Base-by-base conservation (phyloP, 495 filamentous ascomycete genomes). In the Daldinia concentrica region DNA sequence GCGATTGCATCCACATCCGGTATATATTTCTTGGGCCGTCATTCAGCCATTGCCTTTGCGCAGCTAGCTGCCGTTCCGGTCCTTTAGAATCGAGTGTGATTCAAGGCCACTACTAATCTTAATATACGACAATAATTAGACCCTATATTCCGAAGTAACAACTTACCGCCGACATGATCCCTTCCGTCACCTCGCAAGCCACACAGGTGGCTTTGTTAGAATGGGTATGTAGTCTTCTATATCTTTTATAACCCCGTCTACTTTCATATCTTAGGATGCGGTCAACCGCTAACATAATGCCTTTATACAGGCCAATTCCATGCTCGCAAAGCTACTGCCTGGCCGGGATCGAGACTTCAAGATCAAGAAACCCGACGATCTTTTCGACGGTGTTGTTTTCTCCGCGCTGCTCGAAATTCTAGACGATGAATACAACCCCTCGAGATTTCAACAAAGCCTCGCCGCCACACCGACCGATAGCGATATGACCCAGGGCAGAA, bases 311-410 rank as follows among this genome's bases (percentile, higher is more conserved):
- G 66, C 76, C 30, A 70, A 78, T 52, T 64, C 68, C 22, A 78
- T 78, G 74, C 61, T 76, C 34, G 32, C 30, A 30, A 55, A 51
- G 45, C 62, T 76, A 30, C 51, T 62, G 6, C 74, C 76, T 56
- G 41, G 60, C 9, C 73, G 64, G 32, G 54, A 70, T 30, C 29
- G 60, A 17, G 58, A 73, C 9, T 77, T 50, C 77, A 88, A 57
- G 52, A 68, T 39, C 15, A 78, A 76, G 60, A 74, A 71, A 32
- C 56, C 64, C 62, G 86, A 86, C 63, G 89, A 93, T 72, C 84
- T 97, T 74, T 89, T 86, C 59, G 91, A 96, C 78, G 94, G 93
- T 54, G 84, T 87, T 57, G 85, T 92, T 29, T 85, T 97, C 71
- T 82, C 82, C 59, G 79, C 82, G 64, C 80, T 87, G 54, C 82